Evolutionary conservation across 177 flowering plant genomes (phyloP).

Genomic region (Tripterygium wilfordii): DNA sequence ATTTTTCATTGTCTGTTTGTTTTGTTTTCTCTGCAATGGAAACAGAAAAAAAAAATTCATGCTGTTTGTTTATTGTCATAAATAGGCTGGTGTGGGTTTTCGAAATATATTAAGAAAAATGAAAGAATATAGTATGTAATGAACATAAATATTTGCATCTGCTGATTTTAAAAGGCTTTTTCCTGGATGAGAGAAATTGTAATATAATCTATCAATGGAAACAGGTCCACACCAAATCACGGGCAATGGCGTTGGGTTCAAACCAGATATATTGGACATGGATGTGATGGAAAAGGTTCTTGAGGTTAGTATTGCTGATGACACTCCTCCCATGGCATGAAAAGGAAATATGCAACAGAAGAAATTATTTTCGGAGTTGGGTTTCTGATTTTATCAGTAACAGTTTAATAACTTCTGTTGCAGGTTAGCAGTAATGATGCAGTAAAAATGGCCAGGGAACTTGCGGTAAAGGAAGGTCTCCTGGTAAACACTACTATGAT

Average conservation of each 20-base stretch:
- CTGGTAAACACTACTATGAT: conserved; percentile 40
- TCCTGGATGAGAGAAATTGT: background rate
- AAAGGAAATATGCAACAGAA: too few relatives aligned
- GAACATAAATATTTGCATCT: too few relatives aligned
- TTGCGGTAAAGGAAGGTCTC: conserved; percentile 95
- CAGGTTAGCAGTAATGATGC: conserved; percentile 96
- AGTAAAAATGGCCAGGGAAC: conserved; percentile 83
- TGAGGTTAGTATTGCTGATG: conserved; percentile 46
- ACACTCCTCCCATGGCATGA: too few relatives aligned
- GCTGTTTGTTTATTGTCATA: too few relatives aligned
- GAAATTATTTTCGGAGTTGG: too few relatives aligned
- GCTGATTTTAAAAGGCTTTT: background rate
- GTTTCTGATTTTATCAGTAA: too few relatives aligned
- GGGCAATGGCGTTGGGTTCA: conserved; percentile 96
- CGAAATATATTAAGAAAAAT: too few relatives aligned
- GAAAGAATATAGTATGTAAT: too few relatives aligned
- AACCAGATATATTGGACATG: conserved; percentile 94
- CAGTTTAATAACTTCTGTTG: too few relatives aligned
- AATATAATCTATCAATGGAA: conserved; percentile 1
- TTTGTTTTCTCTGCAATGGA: too few relatives aligned
- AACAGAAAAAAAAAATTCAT: too few relatives aligned
- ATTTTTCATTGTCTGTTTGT: background rate
- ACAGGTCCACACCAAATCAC: conserved; percentile 91
- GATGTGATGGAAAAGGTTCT: conserved; percentile 95
- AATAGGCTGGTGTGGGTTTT: too few relatives aligned